Percentiles rank a stretch among this genome's conserved stretches.
phyloP scores from a whole-genome alignment of 495 filamentous ascomycete genomes.

The Arthonia radiata region DNA sequence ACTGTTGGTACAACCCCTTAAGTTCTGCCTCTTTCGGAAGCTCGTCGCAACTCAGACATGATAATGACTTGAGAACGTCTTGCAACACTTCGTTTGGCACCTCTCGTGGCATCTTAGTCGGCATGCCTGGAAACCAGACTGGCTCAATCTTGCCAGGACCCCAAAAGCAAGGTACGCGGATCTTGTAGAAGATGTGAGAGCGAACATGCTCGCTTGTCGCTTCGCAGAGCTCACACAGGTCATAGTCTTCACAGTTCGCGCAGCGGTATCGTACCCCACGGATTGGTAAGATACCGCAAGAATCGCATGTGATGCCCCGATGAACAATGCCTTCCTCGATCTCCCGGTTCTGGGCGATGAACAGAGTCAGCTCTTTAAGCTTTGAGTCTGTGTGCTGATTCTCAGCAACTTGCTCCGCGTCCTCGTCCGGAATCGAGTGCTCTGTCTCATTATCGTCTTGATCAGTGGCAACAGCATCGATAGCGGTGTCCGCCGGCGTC shows the following conservation, averaged over 20 bases:
- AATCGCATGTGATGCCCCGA: conserved; percentile 80
- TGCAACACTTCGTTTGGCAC: conserved; percentile 42
- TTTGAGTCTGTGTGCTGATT: no score
- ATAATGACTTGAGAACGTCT: conserved; percentile 30
- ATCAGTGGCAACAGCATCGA: no score
- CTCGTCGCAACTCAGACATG: no score
- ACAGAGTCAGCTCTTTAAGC: conserved; percentile 16
- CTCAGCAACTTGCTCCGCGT: no score
- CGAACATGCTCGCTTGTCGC: conserved; percentile 62
- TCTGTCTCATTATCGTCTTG: no score
- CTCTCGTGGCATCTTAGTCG: conserved; percentile 33
- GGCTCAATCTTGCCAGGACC: conserved; percentile 44
- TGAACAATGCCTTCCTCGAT: conserved; percentile 72
- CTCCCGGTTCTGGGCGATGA: conserved; percentile 39
- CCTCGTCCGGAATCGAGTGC: no score
- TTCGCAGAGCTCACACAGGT: conserved; percentile 67
- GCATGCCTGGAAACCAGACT: conserved; percentile 79
- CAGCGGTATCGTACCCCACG: conserved; percentile 79
- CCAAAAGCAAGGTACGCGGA: conserved; percentile 43
- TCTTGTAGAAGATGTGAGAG: conserved; percentile 91
- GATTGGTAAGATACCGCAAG: conserved; percentile 63
- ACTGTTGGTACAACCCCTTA: conserved; percentile 89
- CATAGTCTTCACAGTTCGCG: conserved; percentile 77
- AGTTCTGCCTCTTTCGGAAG: conserved; percentile 52
- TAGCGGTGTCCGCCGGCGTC: no score